Evolutionary conservation across 2,329 filamentous ascomycete genomes (phyloP).

Genomic region (Trichoderma citrinoviride): DNA sequence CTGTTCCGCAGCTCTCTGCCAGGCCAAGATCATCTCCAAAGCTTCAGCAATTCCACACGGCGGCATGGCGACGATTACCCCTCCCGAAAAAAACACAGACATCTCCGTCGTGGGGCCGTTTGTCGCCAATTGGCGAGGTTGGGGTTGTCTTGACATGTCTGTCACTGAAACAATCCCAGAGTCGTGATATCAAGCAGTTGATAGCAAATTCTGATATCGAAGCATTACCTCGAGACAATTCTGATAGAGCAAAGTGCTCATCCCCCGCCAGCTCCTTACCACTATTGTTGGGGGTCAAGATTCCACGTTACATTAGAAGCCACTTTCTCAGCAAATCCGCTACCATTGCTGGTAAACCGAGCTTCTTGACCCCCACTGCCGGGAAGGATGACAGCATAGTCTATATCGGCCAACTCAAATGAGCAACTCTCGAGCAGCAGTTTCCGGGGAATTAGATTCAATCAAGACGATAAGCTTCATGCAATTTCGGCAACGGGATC

Average conservation of each 20-base stretch:
- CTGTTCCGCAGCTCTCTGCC: too few species aligned
- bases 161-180: too few species aligned
- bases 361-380: slow-evolving; percentile 4
- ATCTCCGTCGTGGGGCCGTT: background rate
- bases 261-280: background rate
- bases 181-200: too few species aligned
- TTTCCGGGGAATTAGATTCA: background rate
- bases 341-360: background rate
- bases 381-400: background rate
- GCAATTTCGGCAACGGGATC: background rate
- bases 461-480: background rate
- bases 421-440: background rate
- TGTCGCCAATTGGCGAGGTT: background rate
- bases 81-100: background rate
- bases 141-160: too few species aligned
- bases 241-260: background rate
- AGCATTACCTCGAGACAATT: too few species aligned
- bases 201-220: too few species aligned
- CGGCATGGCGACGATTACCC: background rate
- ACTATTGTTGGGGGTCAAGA: background rate
- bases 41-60: too few species aligned
- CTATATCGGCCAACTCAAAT: slow-evolving; percentile 1
- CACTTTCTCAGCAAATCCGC: background rate
- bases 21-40: too few species aligned
- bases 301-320: slow-evolving; percentile 18